Conservation (phyloP, 306 rosid species). For the Acacia confusa region DNA sequence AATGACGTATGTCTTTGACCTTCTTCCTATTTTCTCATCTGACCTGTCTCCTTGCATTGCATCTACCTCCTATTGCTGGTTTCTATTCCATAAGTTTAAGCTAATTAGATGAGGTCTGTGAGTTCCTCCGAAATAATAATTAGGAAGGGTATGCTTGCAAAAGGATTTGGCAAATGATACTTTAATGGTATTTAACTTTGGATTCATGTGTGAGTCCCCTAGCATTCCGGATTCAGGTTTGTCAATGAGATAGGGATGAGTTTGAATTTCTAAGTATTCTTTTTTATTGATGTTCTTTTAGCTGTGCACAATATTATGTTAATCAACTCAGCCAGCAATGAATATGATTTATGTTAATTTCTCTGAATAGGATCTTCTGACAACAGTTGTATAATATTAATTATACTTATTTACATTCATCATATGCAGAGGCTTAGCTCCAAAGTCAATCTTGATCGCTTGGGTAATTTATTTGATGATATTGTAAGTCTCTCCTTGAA, state of each 20-base stretch:
- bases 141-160: background rate
- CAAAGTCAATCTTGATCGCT: slow-evolving; percentile 61
- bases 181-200: background rate
- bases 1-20: background rate
- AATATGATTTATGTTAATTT: slow-evolving; percentile 13
- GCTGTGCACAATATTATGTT: background rate
- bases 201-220: background rate
- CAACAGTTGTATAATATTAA: slow-evolving; percentile 4
- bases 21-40: background rate
- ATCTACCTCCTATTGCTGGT: background rate
- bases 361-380: background rate
- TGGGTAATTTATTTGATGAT: slow-evolving; percentile 52
- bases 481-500: slow-evolving; percentile 40
- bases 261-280: background rate
- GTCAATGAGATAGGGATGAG: background rate
- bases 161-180: background rate
- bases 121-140: background rate
- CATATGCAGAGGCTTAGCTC: slow-evolving; percentile 61
- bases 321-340: slow-evolving; percentile 13
- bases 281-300: background rate
- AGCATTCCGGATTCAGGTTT: background rate
- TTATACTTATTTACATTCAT: slow-evolving; percentile 27
- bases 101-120: background rate
- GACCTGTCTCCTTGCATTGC: background rate
- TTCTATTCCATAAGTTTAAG: background rate